Evolutionary conservation across 345 rosid genomes (phyloP).

Genomic region (Anacardium occidentale): DNA sequence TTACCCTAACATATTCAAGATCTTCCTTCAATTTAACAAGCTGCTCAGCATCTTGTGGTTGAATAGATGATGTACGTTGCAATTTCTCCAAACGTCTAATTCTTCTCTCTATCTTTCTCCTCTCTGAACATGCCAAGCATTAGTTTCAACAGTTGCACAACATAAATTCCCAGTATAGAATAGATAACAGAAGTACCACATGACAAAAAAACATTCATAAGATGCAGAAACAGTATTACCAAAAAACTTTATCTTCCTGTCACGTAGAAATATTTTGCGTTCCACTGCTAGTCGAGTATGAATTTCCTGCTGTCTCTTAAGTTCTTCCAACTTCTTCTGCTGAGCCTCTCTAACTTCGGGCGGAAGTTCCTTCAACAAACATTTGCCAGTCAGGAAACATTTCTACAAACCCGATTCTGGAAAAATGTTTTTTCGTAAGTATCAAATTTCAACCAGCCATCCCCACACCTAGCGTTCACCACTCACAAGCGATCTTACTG

Average conservation of each 20-base stretch:
- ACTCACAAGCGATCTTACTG: too few species aligned
- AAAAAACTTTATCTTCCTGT: constrained; percentile 88
- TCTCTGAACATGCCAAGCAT: constrained; percentile 42
- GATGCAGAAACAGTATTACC: constrained; percentile 37
- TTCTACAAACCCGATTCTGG: not conserved
- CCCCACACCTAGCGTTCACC: too few species aligned
- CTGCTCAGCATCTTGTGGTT: constrained; percentile 70
- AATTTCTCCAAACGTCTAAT: constrained; percentile 87
- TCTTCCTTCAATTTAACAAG: constrained; percentile 87
- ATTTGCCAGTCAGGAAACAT: not conserved
- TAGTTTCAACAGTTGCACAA: not conserved
- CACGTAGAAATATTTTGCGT: constrained; percentile 80
- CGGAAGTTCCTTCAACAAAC: constrained; percentile 53
- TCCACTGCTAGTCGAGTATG: constrained; percentile 84
- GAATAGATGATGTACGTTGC: constrained; percentile 74
- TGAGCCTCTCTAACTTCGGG: constrained; percentile 74
- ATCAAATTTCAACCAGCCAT: not conserved
- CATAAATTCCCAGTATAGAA: not conserved
- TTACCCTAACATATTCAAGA: constrained; percentile 95
- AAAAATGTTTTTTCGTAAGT: not conserved
- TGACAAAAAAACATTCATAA: not conserved
- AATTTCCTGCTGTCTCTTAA: constrained; percentile 85
- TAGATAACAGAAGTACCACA: not conserved
- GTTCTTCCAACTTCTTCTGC: constrained; percentile 62
- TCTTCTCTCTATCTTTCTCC: constrained; percentile 90